Percentiles rank a stretch among this genome's conserved stretches.
phyloP scores from a whole-genome alignment of 345 rosid species.

The Nephelium lappaceum region DNA sequence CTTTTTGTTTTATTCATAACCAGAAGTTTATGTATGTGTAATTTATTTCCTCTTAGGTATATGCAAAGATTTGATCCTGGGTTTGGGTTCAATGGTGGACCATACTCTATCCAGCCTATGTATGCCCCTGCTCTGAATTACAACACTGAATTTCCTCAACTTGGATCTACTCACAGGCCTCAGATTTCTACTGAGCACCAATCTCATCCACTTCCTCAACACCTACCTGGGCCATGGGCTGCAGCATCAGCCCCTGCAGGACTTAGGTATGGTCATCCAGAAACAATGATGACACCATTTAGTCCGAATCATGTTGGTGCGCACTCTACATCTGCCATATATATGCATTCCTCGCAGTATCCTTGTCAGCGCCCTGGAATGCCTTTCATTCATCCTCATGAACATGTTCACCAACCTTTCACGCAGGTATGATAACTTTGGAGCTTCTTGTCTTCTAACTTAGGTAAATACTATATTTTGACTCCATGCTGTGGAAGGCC shows the following conservation, averaged over 20 bases:
- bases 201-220: constrained; percentile 56
- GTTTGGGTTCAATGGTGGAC: constrained; percentile 66
- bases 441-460: constrained; percentile 1
- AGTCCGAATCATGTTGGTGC: constrained; percentile 62
- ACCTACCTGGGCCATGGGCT: constrained; percentile 57
- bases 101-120: constrained; percentile 67
- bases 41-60: constrained; percentile 44
- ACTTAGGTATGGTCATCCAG: constrained; percentile 76
- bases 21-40: constrained; percentile 8
- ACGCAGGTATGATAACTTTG: constrained; percentile 53
- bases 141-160: constrained; percentile 87
- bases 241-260: constrained; percentile 54
- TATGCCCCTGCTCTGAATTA: constrained; percentile 74
- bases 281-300: constrained; percentile 61
- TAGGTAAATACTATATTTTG: background rate
- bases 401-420: constrained; percentile 63
- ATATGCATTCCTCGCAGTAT: constrained; percentile 67
- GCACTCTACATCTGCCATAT: constrained; percentile 52
- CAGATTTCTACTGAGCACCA: constrained; percentile 69
- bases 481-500: background rate
- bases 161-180: constrained; percentile 58
- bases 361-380: constrained; percentile 74
- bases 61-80: constrained; percentile 85
- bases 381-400: constrained; percentile 60
- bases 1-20: background rate